Evolutionary conservation across 768 basidiomycete genomes (phyloP).

Genomic region (Trametes elegans): DNA sequence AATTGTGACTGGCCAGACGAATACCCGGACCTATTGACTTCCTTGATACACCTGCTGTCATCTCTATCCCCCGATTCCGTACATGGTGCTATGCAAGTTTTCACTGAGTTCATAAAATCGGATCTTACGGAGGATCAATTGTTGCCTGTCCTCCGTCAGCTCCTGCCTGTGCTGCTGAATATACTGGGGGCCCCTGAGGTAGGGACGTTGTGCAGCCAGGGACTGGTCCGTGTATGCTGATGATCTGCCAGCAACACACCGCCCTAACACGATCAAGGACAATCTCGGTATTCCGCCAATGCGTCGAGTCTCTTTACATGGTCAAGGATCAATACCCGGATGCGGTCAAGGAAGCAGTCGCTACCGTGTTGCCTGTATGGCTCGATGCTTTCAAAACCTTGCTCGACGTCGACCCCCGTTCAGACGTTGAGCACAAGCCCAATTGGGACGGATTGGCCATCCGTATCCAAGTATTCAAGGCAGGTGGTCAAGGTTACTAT

Average conservation of each 20-base stretch:
- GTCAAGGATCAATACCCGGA: conserved; percentile 92
- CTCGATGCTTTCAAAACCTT: conserved; percentile 85
- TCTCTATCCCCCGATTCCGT: conserved; percentile 72
- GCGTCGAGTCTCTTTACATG: conserved; percentile 87
- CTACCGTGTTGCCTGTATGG: conserved; percentile 85
- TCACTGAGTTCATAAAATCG: conserved; percentile 91
- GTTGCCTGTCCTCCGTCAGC: conserved; percentile 82
- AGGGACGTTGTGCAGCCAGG: conserved; percentile 12
- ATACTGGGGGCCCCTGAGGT: conserved; percentile 81
- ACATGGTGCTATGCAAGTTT: conserved; percentile 95
- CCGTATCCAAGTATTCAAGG: conserved; percentile 83
- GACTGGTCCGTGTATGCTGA: not conserved
- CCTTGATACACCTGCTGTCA: conserved; percentile 74
- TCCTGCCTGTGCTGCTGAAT: conserved; percentile 79
- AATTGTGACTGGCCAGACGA: conserved; percentile 96
- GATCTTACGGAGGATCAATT: conserved; percentile 96
- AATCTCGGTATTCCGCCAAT: conserved; percentile 87
- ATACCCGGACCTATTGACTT: conserved; percentile 82
- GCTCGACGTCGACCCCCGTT: conserved; percentile 57
- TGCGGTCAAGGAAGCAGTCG: conserved; percentile 79
- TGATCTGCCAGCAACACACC: conserved; percentile 47
- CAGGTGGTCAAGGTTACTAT: conserved; percentile 30
- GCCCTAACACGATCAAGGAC: conserved; percentile 82
- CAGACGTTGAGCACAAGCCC: conserved; percentile 54
- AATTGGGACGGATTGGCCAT: conserved; percentile 85